Conservation (phyloP, 2,329 filamentous ascomycete genomes). For the Capronia epimyces region DNA sequence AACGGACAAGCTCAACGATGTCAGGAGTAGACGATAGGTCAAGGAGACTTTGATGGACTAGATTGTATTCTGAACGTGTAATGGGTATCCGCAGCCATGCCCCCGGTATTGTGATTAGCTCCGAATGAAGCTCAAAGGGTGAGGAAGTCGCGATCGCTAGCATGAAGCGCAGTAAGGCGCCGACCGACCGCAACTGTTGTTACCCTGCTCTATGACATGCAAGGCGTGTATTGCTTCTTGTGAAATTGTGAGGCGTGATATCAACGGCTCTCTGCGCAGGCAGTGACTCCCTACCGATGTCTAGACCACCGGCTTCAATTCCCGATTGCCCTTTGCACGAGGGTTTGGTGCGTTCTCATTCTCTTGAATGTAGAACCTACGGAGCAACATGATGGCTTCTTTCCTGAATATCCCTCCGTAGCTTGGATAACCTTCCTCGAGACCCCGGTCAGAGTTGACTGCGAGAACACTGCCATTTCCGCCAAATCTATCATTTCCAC, state of each 20-base stretch:
- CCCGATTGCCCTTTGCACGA: conserved; percentile 58
- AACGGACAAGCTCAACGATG: neutral
- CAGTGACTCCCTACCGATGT: neutral
- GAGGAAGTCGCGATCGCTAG: too few relatives aligned
- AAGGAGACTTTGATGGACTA: too few relatives aligned
- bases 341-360: conserved; percentile 75
- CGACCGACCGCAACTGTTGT: too few relatives aligned
- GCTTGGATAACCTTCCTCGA: conserved; percentile 74
- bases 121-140: too few relatives aligned
- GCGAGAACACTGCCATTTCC: conserved; percentile 90
- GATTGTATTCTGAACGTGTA: too few relatives aligned
- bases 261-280: neutral
- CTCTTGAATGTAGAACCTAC: conserved; percentile 96
- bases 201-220: too few relatives aligned
- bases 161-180: too few relatives aligned
- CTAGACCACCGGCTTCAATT: conserved; percentile 50
- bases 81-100: too few relatives aligned
- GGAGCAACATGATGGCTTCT: conserved; percentile 84
- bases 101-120: too few relatives aligned
- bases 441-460: conserved; percentile 38
- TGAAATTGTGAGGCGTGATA: too few relatives aligned
- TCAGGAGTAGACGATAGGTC: neutral
- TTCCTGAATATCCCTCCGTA: conserved; percentile 84
- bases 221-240: too few relatives aligned
- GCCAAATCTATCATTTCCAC: conserved; percentile 93